Conservation (phyloP, 305 asterid species). For the Lippia alba region DNA sequence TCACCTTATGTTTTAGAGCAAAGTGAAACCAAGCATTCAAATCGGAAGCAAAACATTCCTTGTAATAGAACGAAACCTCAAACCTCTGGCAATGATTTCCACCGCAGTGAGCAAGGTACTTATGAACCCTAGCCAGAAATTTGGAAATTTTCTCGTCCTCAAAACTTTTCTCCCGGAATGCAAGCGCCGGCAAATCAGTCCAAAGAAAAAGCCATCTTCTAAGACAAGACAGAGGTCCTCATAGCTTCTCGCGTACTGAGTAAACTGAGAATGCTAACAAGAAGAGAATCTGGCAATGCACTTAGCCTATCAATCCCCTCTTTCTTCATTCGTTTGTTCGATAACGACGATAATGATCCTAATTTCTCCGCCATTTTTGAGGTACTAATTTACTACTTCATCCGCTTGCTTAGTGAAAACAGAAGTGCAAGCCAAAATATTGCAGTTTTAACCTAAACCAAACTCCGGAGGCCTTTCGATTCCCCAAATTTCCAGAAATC, state of each 20-base stretch:
- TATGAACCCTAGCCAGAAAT: conserved; percentile 10
- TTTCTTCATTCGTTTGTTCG: not conserved
- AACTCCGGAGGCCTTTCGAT: too few species aligned
- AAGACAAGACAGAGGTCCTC: conserved; percentile 12
- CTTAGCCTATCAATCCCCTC: not conserved
- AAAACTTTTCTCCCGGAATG: not conserved
- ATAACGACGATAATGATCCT: not conserved
- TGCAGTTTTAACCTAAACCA: too few species aligned
- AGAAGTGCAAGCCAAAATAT: too few species aligned
- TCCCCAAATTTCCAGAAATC: too few species aligned
- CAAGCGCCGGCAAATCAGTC: conserved; percentile 11
- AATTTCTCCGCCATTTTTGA: not conserved
- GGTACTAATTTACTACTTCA: too few species aligned
- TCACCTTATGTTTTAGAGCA: conserved; percentile 13
- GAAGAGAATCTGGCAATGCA: conserved; percentile 20
- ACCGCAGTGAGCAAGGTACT: conserved; percentile 14
- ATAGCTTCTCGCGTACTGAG: not conserved
- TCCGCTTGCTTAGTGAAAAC: too few species aligned
- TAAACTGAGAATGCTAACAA: conserved; percentile 8
- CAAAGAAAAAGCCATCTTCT: conserved; percentile 32
- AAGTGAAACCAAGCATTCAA: conserved; percentile 20
- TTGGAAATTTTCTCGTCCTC: not conserved
- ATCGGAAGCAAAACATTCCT: not conserved
- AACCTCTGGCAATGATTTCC: not conserved
- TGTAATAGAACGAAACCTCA: not conserved